Percentiles rank a stretch among this genome's conserved stretches.
Conservation (phyloP, 768 basidiomycete species). For the Candolleomyces aberdarensis region DNA sequence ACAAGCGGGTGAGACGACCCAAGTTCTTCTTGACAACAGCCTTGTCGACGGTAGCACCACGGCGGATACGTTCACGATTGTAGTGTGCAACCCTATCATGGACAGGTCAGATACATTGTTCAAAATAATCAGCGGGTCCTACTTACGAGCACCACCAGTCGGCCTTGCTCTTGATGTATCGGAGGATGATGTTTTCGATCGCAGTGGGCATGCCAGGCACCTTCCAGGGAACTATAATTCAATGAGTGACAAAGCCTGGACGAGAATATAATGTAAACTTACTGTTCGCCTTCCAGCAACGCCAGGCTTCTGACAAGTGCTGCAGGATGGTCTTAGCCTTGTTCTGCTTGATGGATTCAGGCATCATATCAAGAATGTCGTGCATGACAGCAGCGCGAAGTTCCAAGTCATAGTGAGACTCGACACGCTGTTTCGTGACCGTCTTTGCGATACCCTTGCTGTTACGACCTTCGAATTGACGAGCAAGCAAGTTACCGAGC, state of each 20-base stretch:
- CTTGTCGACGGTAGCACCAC: constrained; percentile 96
- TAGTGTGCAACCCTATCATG: constrained; percentile 82
- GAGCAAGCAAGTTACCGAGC: constrained; percentile 94
- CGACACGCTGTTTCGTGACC: constrained; percentile 98
- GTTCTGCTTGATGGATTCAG: constrained; percentile 98
- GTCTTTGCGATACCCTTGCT: constrained; percentile 96
- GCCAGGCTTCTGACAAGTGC: constrained; percentile 97
- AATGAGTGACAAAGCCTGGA: too few relatives aligned
- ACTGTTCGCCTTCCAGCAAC: constrained; percentile 93
- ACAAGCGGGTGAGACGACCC: constrained; percentile 94
- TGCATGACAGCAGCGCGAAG: constrained; percentile 99
- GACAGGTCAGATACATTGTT: constrained; percentile 5
- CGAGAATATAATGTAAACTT: too few relatives aligned
- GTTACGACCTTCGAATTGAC: constrained; percentile 98
- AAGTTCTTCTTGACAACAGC: constrained; percentile 99
- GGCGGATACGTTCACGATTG: constrained; percentile 95
- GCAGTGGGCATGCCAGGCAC: constrained; percentile 99
- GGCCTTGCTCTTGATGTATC: constrained; percentile 99
- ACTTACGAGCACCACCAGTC: constrained; percentile 97
- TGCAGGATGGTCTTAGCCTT: constrained; percentile 99
- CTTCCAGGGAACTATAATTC: constrained; percentile 79
- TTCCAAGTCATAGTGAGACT: constrained; percentile 98
- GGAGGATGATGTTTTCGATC: constrained; percentile 97
- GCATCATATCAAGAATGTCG: constrained; percentile 99
- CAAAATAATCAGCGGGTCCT: neutral